Evolutionary conservation across 2,329 filamentous ascomycete species (phyloP), one percentile per base, ranked within the genome.

Genomic region (Penicillium sp.): DNA sequence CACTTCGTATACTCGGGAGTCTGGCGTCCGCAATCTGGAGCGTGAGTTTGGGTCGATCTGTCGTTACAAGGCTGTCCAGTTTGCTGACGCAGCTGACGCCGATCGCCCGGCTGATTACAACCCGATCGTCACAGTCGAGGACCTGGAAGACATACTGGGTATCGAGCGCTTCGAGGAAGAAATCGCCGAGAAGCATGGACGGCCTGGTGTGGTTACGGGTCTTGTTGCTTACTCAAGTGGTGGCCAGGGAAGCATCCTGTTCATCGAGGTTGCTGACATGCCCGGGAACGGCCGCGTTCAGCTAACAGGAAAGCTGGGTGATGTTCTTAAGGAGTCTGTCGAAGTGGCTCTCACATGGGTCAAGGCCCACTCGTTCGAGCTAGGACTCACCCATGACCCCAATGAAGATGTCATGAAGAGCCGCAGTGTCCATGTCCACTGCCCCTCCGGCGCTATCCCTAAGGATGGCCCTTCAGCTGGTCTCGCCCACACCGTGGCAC

Each of bases 251-350:
- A 90, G 86, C 60, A 98, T 98, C 58, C 77, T 98, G 40, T 98
- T 98, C 74, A 98, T 98, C 56, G 93, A 98, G 69, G 88, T 96
- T 30, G 88, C 91, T 8, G 90, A 95, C 61, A 97, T 97, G 89
- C 93, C 93, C 0, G 93, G 93, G 29, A 84, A 80, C 41, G 93
- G 93, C 21, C 83, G 85, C 37, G 88, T 98, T 23, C 93, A 97
- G 69, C 81, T 98, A 17, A 98, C 93, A 1, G 93, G 93, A 47
- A 97, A 94, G 65, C 81, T 98, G 5, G 93, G 93, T 49, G 90
- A 96, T 55, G 93, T 98, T 19, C 80, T 98, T 43, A 97, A 97
- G 69, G 93, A 98, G 68, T 91, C 84, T 48, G 93, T 97, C 28
- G 91, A 97, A 66, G 93, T 98, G 14, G 93, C 93, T 8, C 76